Conservation (phyloP, 768 basidiomycete species). For the Auriscalpium vulgare region DNA sequence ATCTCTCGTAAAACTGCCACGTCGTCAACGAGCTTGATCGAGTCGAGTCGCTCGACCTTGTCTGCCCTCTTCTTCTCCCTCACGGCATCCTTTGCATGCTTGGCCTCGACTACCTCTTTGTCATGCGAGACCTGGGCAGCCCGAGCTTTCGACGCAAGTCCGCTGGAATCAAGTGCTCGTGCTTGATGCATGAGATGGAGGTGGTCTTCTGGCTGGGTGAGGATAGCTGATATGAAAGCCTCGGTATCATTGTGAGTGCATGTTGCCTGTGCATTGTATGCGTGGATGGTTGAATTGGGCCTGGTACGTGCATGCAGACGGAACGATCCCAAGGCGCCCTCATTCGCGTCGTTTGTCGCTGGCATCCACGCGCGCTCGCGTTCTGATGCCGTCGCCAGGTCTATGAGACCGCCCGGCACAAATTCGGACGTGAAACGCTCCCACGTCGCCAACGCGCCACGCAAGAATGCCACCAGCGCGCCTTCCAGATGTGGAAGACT, state of each 20-base stretch:
- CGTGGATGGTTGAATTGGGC: neutral
- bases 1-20: too few species aligned
- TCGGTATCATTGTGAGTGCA: neutral
- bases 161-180: neutral
- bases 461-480: slow-evolving; percentile 14
- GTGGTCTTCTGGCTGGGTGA: neutral
- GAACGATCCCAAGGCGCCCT: slow-evolving; percentile 10
- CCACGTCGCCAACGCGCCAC: too few species aligned
- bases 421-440: slow-evolving; percentile 9
- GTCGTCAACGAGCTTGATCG: too few species aligned
- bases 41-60: too few species aligned
- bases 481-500: neutral
- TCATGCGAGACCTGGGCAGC: neutral
- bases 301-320: neutral
- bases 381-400: too few species aligned
- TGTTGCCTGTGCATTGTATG: neutral
- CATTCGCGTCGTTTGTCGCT: slow-evolving; percentile 17
- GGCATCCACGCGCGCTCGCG: slow-evolving; percentile 7
- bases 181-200: neutral
- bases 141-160: neutral
- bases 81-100: too few species aligned
- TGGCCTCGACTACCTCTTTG: too few species aligned
- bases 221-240: too few species aligned
- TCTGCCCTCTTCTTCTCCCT: too few species aligned
- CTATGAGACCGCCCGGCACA: too few species aligned